These are phyloP conservation scores for Chlorella vulgaris DNA, from an alignment of 139 green algal genomes.

Conservation along the genomic window DNA sequence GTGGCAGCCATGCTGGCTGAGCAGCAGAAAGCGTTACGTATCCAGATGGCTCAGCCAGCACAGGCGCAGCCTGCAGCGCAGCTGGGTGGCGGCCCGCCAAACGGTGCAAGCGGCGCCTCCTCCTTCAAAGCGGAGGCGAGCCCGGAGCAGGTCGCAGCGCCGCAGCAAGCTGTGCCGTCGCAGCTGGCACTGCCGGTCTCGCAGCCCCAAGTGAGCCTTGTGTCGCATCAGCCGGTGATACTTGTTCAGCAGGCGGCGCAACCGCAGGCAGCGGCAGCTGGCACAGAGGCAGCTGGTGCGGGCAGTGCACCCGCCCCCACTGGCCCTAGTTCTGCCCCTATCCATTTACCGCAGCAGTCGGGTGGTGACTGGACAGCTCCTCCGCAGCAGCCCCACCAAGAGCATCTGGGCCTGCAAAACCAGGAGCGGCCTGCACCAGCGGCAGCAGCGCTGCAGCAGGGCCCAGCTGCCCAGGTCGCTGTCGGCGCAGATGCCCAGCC, in stretches of 20 bases:
- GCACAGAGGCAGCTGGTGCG: background rate
- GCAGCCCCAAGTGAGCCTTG: constrained; percentile 8
- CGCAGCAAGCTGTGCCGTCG: constrained; percentile 1
- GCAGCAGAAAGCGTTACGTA: constrained; percentile 5
- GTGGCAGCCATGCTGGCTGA: constrained; percentile 9
- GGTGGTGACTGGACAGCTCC: no score
- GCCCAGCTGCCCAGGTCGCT: no score
- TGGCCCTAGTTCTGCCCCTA: no score
- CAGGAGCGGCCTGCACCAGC: no score
- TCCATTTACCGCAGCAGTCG: no score
- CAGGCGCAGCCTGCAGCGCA: background rate
- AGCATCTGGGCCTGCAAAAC: no score
- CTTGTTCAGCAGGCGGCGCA: background rate
- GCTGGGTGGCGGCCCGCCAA: no score
- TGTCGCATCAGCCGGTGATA: background rate
- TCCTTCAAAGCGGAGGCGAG: background rate
- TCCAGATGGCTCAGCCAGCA: background rate
- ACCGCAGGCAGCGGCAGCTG: background rate
- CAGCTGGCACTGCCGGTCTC: background rate
- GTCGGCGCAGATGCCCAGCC: no score
- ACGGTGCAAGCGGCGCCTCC: background rate
- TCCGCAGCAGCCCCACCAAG: no score
- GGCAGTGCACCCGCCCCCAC: no score
- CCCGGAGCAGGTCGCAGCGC: constrained; percentile 4
- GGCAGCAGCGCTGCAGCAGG: no score